A percentile compares a stretch with the other conserved stretches of the same genome.
Conservation (phyloP, 345 rosid species). For the Brassica rapa region DNA sequence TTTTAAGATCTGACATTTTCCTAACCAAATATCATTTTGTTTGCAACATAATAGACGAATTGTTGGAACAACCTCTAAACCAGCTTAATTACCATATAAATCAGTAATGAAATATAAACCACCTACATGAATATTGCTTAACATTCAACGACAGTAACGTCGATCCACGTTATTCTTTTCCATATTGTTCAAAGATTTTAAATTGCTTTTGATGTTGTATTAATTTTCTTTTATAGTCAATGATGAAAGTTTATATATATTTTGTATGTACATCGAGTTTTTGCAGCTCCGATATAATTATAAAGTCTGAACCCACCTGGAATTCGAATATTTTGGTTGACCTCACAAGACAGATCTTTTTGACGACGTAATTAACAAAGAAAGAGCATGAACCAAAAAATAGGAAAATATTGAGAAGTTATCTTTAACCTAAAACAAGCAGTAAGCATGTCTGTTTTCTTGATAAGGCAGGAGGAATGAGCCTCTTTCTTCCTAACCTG, state of each 20-base stretch:
- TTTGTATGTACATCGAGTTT: background rate
- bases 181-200: background rate
- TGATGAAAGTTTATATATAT: background rate
- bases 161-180: conserved; percentile 25
- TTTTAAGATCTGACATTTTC: background rate
- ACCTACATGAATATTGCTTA: background rate
- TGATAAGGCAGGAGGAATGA: conserved; percentile 6
- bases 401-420: background rate
- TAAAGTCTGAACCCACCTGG: conserved; percentile 15
- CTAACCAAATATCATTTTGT: background rate
- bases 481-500: background rate
- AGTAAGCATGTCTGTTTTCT: background rate
- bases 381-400: background rate
- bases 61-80: background rate
- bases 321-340: conserved; percentile 6
- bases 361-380: background rate
- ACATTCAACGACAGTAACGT: too few species aligned
- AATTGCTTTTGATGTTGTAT: background rate
- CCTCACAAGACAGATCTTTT: background rate
- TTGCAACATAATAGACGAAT: background rate
- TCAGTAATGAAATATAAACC: background rate
- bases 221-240: conserved; percentile 14
- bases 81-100: background rate
- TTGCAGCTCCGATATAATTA: background rate
- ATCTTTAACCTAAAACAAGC: background rate